Base-by-base conservation (phyloP, 1,284 basidiomycete genomes). In the Melampsora larici-populina region DNA sequence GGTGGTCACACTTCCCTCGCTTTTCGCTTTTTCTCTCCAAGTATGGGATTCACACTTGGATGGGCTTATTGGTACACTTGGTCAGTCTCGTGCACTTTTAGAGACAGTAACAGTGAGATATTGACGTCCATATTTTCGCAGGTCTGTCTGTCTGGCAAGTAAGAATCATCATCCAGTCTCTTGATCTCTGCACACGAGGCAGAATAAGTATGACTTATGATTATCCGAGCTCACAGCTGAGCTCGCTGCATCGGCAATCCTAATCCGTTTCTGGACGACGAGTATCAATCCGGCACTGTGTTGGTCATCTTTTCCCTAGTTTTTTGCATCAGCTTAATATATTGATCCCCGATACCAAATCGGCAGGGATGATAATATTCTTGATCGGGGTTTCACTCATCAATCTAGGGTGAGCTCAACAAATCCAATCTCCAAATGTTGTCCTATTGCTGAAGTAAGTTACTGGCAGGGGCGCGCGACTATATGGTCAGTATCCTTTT, bases 41-140 rank as follows among this genome's bases (percentile, higher is more conserved):
- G 70, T 43, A 67, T 79, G 46, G 76, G 75, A 63, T 80, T 80
- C 66, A 68, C 79, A 26, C 49, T 78, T n/a, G 79, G 79, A 21
- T 79, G 79, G 79, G 60, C 71, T 24, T 79, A 75, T 46, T 79
- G 78, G 78, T 79, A 79, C 58, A 51, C 70, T 21, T 79, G 69
- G 74, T 76, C 13, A 43, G 51, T 58, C 24, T 29, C 21, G 55
- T 1, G n/a, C 55, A 24, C 29, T 29, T n/a, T 29, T 58, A 0
- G 4, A 29, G 7, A 58, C 18, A 24, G 55, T 24, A 7, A 24
- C 21, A 21, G n/a, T 24, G 29, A 29, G 24, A 29, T 24, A 29
- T 29, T 2, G 15, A 58, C 29, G 17, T 58, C 55, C 21, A n/a
- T 9, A 58, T 58, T 24, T 13, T 9, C n/a, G 15, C 29, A 58